phyloP scores from a whole-genome alignment of 1,284 basidiomycete species.

The Rhodotorula sp. region DNA sequence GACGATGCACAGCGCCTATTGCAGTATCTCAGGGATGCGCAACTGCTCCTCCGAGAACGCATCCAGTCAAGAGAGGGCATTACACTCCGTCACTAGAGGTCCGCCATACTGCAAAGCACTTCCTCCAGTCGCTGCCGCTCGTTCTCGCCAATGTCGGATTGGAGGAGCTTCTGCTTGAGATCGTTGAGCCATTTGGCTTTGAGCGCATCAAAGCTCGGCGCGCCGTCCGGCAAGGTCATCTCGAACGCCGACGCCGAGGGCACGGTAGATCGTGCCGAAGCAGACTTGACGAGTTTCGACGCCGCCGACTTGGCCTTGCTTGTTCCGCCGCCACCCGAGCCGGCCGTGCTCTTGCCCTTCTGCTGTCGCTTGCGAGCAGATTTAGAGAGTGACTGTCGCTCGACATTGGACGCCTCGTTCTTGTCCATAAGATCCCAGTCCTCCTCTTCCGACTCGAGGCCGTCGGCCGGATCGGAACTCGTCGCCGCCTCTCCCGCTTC shows the following conservation, averaged over 20 bases:
- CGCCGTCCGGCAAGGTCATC: constrained; percentile 3
- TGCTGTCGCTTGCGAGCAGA: neutral
- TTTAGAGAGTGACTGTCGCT: constrained; percentile 9
- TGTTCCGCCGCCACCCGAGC: neutral
- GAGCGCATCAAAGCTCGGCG: constrained; percentile 4
- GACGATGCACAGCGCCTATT: too few species aligned
- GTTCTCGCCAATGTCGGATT: neutral
- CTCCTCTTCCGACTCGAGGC: constrained; percentile 14
- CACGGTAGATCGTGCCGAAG: neutral
- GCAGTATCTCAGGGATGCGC: too few species aligned
- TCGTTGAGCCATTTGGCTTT: constrained; percentile 5
- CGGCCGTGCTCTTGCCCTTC: neutral
- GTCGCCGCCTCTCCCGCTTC: constrained; percentile 10
- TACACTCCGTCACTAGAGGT: neutral
- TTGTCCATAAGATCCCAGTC: constrained; percentile 33
- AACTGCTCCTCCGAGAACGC: too few species aligned
- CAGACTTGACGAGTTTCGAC: neutral
- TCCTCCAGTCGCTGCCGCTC: constrained; percentile 18
- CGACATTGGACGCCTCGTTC: constrained; percentile 22
- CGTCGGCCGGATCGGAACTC: neutral
- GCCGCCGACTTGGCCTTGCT: neutral
- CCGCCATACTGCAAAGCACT: neutral
- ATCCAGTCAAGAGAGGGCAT: neutral
- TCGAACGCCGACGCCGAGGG: neutral
- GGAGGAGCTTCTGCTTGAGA: neutral